Base-by-base conservation (phyloP, 352 stramenopile genomes). In the Pythium brachiatum region DNA sequence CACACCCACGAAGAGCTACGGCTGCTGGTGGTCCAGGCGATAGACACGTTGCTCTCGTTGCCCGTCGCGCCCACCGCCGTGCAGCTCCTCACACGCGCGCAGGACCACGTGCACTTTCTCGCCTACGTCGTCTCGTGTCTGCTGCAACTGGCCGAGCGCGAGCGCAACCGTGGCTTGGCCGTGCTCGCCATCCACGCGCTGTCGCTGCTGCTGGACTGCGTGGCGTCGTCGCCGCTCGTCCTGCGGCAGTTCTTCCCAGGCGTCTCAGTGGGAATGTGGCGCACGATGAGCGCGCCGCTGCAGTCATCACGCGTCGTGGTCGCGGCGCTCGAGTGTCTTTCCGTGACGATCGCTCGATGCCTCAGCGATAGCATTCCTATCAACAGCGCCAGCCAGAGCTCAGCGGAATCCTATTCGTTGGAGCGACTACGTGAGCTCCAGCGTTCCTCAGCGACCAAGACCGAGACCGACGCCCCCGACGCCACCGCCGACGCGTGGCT, bases 221-320 rank as follows among this genome's bases (percentile, higher is more conserved):
- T 69, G 4, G 41, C 23, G 0, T 2, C n/a, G 31, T 29, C 25
- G 39, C 20, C 29, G 25, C 3, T 9, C 25, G 57, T 74, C 9
- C 65, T 92, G 48, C 73, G 81, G 0, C 79, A 89, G 67, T 89
- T 92, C 60, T 81, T 94, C 27, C 85, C 85, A 7, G 87, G 87
- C 21, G 57, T 94, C 47, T 70, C 73, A 9, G 70, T 81, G 36
- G 73, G 79, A 4, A 74, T 93, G 60, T 93, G 78, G 74, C 86
- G 84, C 51, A 69, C 72, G 34, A 68, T 86, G 1, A 83, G 86
- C 27, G 76, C 80, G n/a, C 81, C 83, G 21, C 73, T 88, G 41
- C 80, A 90, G 60, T 56, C 76, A 12, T 92, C 84, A 1, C 87
- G 78, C 26, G 77, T 94, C 27, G 71, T 80, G 20, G 79, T 83